Percentiles rank a stretch among this genome's conserved stretches.
These are phyloP conservation scores for Cadophora malorum DNA, from an alignment of 2,329 filamentous ascomycete genomes.

Conservation along the genomic window DNA sequence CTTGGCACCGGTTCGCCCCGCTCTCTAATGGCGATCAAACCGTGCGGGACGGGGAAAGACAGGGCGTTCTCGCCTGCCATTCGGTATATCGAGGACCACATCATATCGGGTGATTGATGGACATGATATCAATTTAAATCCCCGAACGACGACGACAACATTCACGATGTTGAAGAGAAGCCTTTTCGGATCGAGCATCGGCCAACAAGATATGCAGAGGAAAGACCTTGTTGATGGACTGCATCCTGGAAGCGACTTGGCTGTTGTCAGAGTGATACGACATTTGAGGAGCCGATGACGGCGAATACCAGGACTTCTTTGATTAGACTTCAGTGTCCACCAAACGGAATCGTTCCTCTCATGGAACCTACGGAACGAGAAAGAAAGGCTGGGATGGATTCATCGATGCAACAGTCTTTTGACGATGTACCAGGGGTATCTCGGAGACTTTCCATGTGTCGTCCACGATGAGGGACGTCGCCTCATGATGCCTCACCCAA, in stretches of 20 bases:
- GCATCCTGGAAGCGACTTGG: slow-evolving; percentile 10
- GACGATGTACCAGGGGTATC: neutral
- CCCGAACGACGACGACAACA: neutral
- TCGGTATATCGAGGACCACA: slow-evolving; percentile 6
- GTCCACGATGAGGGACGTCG: neutral
- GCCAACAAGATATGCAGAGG: neutral
- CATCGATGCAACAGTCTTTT: neutral
- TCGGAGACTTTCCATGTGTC: neutral
- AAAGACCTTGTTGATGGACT: neutral
- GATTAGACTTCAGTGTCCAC: slow-evolving; percentile 1
- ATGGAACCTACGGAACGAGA: neutral
- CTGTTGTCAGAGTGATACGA: slow-evolving; percentile 9
- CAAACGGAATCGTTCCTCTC: slow-evolving; percentile 16
- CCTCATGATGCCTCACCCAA: slow-evolving; percentile 5
- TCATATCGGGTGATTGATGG: neutral
- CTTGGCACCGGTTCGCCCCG: slow-evolving; percentile 20
- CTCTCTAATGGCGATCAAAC: slow-evolving; percentile 15
- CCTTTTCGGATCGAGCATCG: neutral
- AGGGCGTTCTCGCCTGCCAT: slow-evolving; percentile 13
- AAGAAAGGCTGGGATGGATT: neutral
- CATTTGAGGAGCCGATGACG: neutral
- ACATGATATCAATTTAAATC: neutral
- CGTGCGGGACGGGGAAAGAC: neutral
- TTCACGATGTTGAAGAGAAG: neutral
- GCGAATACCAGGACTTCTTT: neutral